Evolutionary conservation across 2,329 filamentous ascomycete species (phyloP).

Genomic region (Pseudocercospora ulei): DNA sequence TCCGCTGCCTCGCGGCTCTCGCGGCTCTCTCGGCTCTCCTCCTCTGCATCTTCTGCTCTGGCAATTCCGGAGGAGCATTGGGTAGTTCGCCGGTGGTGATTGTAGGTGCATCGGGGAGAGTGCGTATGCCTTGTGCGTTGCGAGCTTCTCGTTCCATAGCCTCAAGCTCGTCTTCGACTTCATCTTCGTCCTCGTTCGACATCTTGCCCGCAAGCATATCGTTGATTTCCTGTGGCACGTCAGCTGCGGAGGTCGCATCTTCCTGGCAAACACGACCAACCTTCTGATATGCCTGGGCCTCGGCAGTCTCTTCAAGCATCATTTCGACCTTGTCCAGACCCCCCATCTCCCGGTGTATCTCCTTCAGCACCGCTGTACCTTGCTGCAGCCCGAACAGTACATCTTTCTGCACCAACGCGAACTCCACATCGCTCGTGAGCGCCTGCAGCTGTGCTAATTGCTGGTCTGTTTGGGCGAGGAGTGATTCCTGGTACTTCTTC

Average conservation of each 20-base stretch:
- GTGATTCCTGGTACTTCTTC: slow-evolving; percentile 92
- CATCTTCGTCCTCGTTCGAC: slow-evolving; percentile 90
- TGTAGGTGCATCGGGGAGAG: slow-evolving; percentile 37
- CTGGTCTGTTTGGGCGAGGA: slow-evolving; percentile 78
- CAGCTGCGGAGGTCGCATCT: slow-evolving; percentile 9
- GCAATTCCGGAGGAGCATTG: slow-evolving; percentile 28
- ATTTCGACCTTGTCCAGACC: slow-evolving; percentile 89
- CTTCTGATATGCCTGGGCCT: slow-evolving; percentile 83
- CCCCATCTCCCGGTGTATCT: slow-evolving; percentile 93
- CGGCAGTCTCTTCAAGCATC: slow-evolving; percentile 83
- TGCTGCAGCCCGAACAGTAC: slow-evolving; percentile 86
- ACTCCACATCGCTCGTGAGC: slow-evolving; percentile 81
- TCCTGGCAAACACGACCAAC: slow-evolving; percentile 38
- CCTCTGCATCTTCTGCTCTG: slow-evolving; percentile 28
- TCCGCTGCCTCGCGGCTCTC: slow-evolving; percentile 14
- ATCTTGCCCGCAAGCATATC: slow-evolving; percentile 82
- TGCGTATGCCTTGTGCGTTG: slow-evolving; percentile 26
- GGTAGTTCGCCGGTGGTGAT: slow-evolving; percentile 27
- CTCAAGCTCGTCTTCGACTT: slow-evolving; percentile 90
- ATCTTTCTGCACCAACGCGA: slow-evolving; percentile 93
- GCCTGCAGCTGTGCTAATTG: slow-evolving; percentile 92
- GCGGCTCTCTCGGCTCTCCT: slow-evolving; percentile 26
- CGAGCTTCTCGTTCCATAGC: slow-evolving; percentile 59
- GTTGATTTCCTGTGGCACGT: slow-evolving; percentile 62
- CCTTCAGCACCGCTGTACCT: slow-evolving; percentile 76